Evolutionary conservation across 768 basidiomycete species (phyloP), one percentile per base, ranked within the genome.

Genomic region (Leccinum ochraceum): DNA sequence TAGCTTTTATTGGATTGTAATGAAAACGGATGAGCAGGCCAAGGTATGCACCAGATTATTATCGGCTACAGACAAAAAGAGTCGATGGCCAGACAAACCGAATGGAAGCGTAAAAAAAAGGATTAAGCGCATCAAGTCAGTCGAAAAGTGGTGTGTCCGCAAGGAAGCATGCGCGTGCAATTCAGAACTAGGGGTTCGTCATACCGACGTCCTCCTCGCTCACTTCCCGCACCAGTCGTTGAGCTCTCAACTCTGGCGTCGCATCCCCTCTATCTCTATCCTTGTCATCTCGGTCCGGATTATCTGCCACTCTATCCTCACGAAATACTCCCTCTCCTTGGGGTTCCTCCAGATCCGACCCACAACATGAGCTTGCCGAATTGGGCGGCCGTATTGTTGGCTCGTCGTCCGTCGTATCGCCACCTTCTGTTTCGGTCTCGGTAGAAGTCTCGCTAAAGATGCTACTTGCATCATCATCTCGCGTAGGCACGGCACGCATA

Each of bases 391-490:
- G 80, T 63, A 91, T 89, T n/a, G 89, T 91, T n/a, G 89, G 89
- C 70, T 91, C 89, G 61, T 91, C 89, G 60, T 90, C 89, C 24
- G 89, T 90, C 57, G 83, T 86, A 60, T 80, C 82, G 39, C 82
- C 86, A 52, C 82, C 78, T 53, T 81, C 83, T 2, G 79, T 80
- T 63, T 83, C 83, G 24, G 81, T 72, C 57, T 83, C 83, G 2
- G 78, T 76, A 30, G 80, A 80, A 1, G 76, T 75, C 58, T 79
- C 79, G 55, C 73, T 63, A 58, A 77, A 53, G 66, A 75, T 69
- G 56, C 74, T 74, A 22, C 76, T 74, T 5, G 67, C 67, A 54
- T 71, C 74, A 32, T 75, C 70, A 20, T 74, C 71, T n/a, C 68
- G 70, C 28, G 67, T 64, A 20, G 8, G 68, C 28, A 60, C 60